phyloP scores from a whole-genome alignment of 108 stramenopile species.

The Pseudonitzschia multistriata region DNA sequence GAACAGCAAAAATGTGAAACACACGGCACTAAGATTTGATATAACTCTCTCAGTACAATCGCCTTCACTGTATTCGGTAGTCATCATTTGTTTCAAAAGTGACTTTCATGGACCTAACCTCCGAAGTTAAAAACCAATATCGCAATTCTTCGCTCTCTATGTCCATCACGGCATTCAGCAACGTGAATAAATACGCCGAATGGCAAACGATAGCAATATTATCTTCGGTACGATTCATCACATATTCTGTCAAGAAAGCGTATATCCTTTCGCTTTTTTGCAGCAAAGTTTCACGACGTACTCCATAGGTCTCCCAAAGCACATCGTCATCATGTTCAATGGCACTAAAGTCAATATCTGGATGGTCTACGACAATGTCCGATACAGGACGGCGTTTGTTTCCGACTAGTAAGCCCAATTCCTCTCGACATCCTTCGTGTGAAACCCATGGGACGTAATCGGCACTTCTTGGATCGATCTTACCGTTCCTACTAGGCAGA shows the following conservation, averaged over 20 bases:
- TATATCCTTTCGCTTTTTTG: conserved; percentile 52
- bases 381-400: conserved; percentile 50
- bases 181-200: conserved; percentile 58
- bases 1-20: no score
- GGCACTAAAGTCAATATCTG: conserved; percentile 50
- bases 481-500: not conserved
- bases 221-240: conserved; percentile 43
- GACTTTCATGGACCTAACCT: conserved; percentile 53
- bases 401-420: conserved; percentile 54
- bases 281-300: conserved; percentile 34
- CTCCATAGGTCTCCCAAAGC: conserved; percentile 28
- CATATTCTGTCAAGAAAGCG: conserved; percentile 50
- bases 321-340: conserved; percentile 41
- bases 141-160: conserved; percentile 36
- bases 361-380: conserved; percentile 43
- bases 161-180: conserved; percentile 60
- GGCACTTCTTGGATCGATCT: not conserved
- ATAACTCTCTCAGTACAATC: not conserved
- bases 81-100: conserved; percentile 11
- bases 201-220: conserved; percentile 64
- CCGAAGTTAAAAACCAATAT: conserved; percentile 57
- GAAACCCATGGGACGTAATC: conserved; percentile 44
- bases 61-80: not conserved
- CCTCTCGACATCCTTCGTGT: conserved; percentile 63
- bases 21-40: no score